Evolutionary conservation across 2,329 filamentous ascomycete genomes (phyloP).

Genomic region (Sphaerulina musiva): DNA sequence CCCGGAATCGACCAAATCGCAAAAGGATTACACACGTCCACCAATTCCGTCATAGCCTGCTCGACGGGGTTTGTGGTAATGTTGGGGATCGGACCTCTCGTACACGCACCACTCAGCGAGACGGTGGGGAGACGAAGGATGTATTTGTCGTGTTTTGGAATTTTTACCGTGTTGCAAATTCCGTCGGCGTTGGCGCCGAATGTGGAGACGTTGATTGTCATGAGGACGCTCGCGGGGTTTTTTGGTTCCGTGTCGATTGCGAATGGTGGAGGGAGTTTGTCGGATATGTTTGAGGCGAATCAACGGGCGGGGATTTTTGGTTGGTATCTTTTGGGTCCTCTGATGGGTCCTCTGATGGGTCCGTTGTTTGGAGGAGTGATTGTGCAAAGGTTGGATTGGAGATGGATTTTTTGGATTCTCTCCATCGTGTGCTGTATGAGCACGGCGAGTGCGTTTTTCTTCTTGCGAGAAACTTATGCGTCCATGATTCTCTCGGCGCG

Average conservation of each 20-base stretch:
- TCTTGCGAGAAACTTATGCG: constrained; percentile 42
- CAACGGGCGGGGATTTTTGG: constrained; percentile 44
- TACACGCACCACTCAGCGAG: constrained; percentile 42
- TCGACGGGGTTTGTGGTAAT: constrained; percentile 48
- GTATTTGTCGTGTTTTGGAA: constrained; percentile 42
- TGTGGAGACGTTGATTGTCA: constrained; percentile 39
- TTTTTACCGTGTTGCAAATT: constrained; percentile 44
- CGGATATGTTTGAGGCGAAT: constrained; percentile 45
- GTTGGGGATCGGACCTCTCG: constrained; percentile 44
- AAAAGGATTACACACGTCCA: constrained; percentile 39
- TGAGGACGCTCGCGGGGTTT: constrained; percentile 44
- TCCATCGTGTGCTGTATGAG: constrained; percentile 40
- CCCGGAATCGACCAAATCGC: constrained; percentile 48
- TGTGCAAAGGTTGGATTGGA: constrained; percentile 42
- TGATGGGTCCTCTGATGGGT: constrained; percentile 41
- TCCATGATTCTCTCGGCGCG: constrained; percentile 37
- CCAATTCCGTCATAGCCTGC: constrained; percentile 42
- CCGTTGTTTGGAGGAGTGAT: constrained; percentile 42
- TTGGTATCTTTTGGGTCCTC: constrained; percentile 41
- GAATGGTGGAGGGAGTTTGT: constrained; percentile 48
- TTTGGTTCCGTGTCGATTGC: constrained; percentile 47
- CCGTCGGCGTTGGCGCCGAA: constrained; percentile 45
- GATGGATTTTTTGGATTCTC: constrained; percentile 46
- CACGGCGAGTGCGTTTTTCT: constrained; percentile 39
- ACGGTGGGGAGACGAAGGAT: constrained; percentile 43